These are phyloP conservation scores for Tricholomella constricta DNA, from an alignment of 768 basidiomycete genomes.

Conservation along the genomic window DNA sequence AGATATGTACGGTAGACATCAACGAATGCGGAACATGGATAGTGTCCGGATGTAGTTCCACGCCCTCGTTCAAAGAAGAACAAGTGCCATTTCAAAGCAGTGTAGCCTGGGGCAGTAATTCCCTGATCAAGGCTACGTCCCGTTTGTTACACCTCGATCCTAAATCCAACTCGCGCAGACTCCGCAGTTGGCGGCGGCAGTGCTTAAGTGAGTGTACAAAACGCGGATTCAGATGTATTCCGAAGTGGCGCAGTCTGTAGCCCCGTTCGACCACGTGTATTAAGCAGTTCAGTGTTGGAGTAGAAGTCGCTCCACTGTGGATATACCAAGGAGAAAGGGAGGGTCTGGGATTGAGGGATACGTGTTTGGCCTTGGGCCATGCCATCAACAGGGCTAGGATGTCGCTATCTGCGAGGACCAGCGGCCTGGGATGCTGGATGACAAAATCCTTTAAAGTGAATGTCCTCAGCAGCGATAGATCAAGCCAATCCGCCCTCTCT, in stretches of 20 bases:
- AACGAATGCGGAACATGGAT: too few species aligned
- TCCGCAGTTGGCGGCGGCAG: background rate
- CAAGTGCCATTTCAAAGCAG: background rate
- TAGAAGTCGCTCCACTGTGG: background rate
- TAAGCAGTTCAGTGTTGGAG: background rate
- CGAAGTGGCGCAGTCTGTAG: background rate
- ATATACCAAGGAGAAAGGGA: background rate
- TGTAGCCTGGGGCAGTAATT: slow-evolving; percentile 1
- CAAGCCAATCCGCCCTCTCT: slow-evolving; percentile 4
- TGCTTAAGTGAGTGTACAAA: background rate
- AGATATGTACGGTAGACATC: too few species aligned
- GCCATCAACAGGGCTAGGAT: background rate
- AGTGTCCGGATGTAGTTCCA: too few species aligned
- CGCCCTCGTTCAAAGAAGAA: background rate
- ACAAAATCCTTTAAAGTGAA: background rate
- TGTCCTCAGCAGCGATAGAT: background rate
- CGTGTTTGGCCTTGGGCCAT: slow-evolving; percentile 1
- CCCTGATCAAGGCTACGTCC: background rate
- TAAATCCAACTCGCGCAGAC: background rate
- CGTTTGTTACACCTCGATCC: background rate
- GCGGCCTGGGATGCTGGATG: slow-evolving; percentile 6
- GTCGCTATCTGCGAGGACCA: background rate
- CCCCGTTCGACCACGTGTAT: background rate
- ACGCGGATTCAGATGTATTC: slow-evolving; percentile 1
- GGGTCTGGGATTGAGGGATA: slow-evolving; percentile 4